Base-by-base conservation (phyloP, 2,329 filamentous ascomycete genomes). In the Trichoderma polysporum region DNA sequence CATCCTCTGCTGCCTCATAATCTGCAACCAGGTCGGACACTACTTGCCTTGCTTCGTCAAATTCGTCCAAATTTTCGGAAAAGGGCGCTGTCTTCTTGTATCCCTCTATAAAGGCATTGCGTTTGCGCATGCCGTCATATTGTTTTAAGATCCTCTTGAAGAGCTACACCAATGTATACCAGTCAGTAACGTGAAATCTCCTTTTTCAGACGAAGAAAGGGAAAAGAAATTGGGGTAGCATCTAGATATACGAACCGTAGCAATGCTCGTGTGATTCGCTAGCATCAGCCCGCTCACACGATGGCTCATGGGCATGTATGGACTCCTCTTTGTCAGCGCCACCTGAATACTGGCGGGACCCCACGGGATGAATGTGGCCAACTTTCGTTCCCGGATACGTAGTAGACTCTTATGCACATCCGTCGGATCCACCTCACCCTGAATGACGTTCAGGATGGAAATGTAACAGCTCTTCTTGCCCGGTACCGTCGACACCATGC, bases 391-490 rank as follows among this genome's bases (percentile, higher is more conserved):
- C 58, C 95, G 90, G 75, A 99, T 99, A 71, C 95, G 92, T 67
- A 99, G 88, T 67, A 99, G 84, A 71, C 94, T 98, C 86, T 99
- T 99, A 84, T 99, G 95, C 66, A 99, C 92, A 79, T 99, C 96
- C 3, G 94, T 98, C 9, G 95, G 94, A 76, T 99, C 96, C 45
- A 96, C 95, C 79, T 99, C 95, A 74, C 95, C 95, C 83, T 98
- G 95, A 74, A 99, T 99, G 74, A 99, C 97, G 79, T 99, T 98
- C 70, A 99, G 84, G 73, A 99, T 98, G 56, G 93, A 97, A 76
- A 99, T 98, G 82, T 99, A 99, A 83, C 95, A 99, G 81, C 93
- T 97, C 82, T 93, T 96, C 83, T 98, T 98, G 74, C 91, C 92
- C 1, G 94, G 94, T 66, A 93, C 91, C 25, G 95, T 97, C 27